A percentile compares a stretch with the other conserved stretches of the same genome.
phyloP scores from a whole-genome alignment of 495 filamentous ascomycete genomes.

The Talaromyces ruber region DNA sequence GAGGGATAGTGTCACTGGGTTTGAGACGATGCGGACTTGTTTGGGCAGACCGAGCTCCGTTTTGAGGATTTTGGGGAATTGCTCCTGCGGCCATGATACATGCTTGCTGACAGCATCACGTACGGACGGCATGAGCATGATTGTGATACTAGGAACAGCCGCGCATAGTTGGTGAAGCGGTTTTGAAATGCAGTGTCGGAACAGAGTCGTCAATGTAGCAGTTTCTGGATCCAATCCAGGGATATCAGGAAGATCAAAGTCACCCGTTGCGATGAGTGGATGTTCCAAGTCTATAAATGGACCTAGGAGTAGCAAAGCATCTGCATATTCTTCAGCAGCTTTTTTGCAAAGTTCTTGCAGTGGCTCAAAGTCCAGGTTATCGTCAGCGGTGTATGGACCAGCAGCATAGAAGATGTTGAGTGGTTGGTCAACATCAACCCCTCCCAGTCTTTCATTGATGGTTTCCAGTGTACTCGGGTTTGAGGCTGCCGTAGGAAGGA shows the following conservation, averaged over 20 bases:
- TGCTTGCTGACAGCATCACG: slow-evolving; percentile 80
- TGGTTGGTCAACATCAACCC: slow-evolving; percentile 51
- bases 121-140: slow-evolving; percentile 76
- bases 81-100: slow-evolving; percentile 86
- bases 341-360: slow-evolving; percentile 70
- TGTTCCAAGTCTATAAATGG: slow-evolving; percentile 91
- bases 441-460: slow-evolving; percentile 58
- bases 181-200: slow-evolving; percentile 67
- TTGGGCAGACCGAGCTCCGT: slow-evolving; percentile 70
- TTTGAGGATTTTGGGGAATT: slow-evolving; percentile 57
- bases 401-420: slow-evolving; percentile 69
- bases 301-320: slow-evolving; percentile 73
- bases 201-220: slow-evolving; percentile 71
- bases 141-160: slow-evolving; percentile 63
- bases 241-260: slow-evolving; percentile 80
- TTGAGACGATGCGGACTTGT: slow-evolving; percentile 67
- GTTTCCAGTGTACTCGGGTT: slow-evolving; percentile 47
- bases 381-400: slow-evolving; percentile 86
- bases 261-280: slow-evolving; percentile 77
- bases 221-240: slow-evolving; percentile 62
- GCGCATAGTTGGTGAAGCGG: slow-evolving; percentile 56
- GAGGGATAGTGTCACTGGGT: slow-evolving; percentile 75
- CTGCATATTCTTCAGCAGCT: slow-evolving; percentile 64
- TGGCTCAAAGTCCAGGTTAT: slow-evolving; percentile 82
- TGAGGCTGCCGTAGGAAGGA: slow-evolving; percentile 61